Percentiles rank a stretch among this genome's conserved stretches.
These are phyloP conservation scores for Colletotrichum zoysiae DNA, from an alignment of 2,329 filamentous ascomycete species.

Conservation along the genomic window DNA sequence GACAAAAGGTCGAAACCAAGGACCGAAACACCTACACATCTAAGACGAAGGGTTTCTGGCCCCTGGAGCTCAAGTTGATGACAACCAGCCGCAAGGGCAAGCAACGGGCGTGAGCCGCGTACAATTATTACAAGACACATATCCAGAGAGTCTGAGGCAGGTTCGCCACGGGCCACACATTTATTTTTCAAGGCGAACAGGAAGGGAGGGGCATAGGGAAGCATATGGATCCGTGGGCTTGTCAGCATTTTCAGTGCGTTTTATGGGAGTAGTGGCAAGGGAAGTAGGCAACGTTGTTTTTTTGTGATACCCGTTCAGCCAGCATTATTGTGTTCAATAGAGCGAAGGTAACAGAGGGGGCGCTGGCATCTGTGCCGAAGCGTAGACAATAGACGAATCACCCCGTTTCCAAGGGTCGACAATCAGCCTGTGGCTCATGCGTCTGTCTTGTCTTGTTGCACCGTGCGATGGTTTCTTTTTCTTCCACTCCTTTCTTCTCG, in stretches of 20 bases:
- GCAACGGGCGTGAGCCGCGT: conserved; percentile 43
- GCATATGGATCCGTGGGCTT: conserved; percentile 16
- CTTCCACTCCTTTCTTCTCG: too few species aligned
- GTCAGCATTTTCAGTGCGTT: conserved; percentile 37
- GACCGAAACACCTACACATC: conserved; percentile 54
- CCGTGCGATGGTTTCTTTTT: neutral
- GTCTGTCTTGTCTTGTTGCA: neutral
- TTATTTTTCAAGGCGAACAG: conserved; percentile 7
- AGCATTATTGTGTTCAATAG: conserved; percentile 22
- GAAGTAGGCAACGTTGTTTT: conserved; percentile 19
- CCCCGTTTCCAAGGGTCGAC: neutral
- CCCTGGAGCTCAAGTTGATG: conserved; percentile 73
- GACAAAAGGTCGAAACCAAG: conserved; percentile 67
- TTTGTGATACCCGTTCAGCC: conserved; percentile 40
- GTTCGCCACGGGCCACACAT: conserved; percentile 1
- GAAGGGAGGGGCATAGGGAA: neutral
- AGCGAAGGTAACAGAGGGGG: conserved; percentile 5
- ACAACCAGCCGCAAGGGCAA: conserved; percentile 68
- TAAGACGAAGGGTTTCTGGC: conserved; percentile 67
- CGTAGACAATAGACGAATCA: conserved; percentile 17
- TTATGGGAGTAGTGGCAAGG: neutral
- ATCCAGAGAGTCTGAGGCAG: neutral
- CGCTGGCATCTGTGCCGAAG: neutral
- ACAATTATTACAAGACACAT: conserved; percentile 1
- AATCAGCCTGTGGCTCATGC: neutral